Evolutionary conservation across 768 basidiomycete species (phyloP).

Genomic region (Vararia minispora): DNA sequence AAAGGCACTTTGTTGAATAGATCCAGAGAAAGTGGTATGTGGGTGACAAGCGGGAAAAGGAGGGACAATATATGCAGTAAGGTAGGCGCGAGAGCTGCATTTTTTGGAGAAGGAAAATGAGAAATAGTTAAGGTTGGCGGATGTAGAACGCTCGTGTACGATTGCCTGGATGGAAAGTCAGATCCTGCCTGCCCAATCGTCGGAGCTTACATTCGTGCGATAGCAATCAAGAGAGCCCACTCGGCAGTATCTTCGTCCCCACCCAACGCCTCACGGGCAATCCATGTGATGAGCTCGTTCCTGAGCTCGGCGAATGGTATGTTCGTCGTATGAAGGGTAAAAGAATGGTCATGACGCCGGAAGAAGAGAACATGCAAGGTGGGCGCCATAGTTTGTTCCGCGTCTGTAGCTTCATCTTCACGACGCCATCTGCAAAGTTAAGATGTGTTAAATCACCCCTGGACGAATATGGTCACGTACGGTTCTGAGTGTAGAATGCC

Average conservation of each 20-base stretch:
- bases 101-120: constrained; percentile 38
- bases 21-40: constrained; percentile 56
- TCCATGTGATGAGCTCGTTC: constrained; percentile 55
- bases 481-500: constrained; percentile 60
- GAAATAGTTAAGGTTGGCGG: constrained; percentile 58
- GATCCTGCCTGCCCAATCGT: background rate
- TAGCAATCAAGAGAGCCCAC: constrained; percentile 54
- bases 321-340: constrained; percentile 26
- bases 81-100: constrained; percentile 24
- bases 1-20: constrained; percentile 48
- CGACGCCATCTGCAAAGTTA: too few relatives aligned
- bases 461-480: constrained; percentile 28
- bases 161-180: constrained; percentile 36
- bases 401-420: too few relatives aligned
- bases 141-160: constrained; percentile 52
- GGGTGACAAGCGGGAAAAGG: constrained; percentile 42
- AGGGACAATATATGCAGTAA: constrained; percentile 44
- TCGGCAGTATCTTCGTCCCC: constrained; percentile 63
- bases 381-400: constrained; percentile 38
- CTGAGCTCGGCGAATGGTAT: constrained; percentile 24
- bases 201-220: constrained; percentile 49
- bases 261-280: constrained; percentile 56
- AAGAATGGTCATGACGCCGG: constrained; percentile 26
- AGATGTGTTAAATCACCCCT: background rate
- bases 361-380: constrained; percentile 62